These are phyloP conservation scores for Sclerotinia subarctica DNA, from an alignment of 2,329 filamentous ascomycete species.

Conservation along the genomic window DNA sequence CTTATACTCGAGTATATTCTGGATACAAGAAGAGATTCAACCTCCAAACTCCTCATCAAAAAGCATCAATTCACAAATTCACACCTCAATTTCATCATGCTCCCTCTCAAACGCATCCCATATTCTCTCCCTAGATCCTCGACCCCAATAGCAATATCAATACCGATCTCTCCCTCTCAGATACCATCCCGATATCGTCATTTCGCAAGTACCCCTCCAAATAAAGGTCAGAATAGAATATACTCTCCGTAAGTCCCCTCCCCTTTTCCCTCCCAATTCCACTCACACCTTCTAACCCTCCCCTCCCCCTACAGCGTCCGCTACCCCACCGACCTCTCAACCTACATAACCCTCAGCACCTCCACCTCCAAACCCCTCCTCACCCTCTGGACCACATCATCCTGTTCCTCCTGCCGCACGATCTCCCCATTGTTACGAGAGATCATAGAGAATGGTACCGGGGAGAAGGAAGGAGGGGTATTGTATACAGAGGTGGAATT, in stretches of 20 bases:
- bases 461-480: conserved; percentile 55
- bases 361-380: conserved; percentile 54
- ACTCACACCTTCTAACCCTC: not conserved
- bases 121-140: not conserved
- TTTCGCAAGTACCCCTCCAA: not conserved
- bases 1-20: too few relatives aligned
- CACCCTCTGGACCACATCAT: conserved; percentile 59
- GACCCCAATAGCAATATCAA: not conserved
- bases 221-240: conserved; percentile 9
- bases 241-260: not conserved
- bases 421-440: conserved; percentile 49
- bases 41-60: not conserved
- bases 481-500: conserved; percentile 54
- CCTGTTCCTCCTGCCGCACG: conserved; percentile 52
- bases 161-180: not conserved
- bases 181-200: not conserved
- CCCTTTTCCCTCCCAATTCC: not conserved
- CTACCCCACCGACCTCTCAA: conserved; percentile 52
- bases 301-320: conserved; percentile 46
- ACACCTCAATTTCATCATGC: not conserved
- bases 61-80: not conserved
- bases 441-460: conserved; percentile 47
- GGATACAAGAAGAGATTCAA: too few relatives aligned
- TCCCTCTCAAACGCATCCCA: not conserved
- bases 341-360: conserved; percentile 53